Evolutionary conservation across 179 eudicot genomes (phyloP).

Genomic region (Beta lomatogona): DNA sequence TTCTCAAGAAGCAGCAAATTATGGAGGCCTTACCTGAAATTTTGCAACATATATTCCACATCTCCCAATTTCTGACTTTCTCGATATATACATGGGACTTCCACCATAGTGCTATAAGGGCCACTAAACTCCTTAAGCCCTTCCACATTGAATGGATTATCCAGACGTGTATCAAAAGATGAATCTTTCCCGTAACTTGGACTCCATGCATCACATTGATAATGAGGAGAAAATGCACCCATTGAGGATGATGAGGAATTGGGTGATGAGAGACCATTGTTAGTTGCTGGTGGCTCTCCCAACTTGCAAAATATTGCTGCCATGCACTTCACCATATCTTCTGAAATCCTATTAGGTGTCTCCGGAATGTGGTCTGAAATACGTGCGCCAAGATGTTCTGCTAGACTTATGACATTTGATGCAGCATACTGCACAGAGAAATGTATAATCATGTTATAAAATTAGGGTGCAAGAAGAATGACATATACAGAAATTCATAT

Average conservation of each 20-base stretch:
- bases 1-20: not conserved
- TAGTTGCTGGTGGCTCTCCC: constrained; percentile 67
- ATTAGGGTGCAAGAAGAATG: not conserved
- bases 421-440: constrained; percentile 61
- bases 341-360: constrained; percentile 83
- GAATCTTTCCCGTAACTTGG: constrained; percentile 74
- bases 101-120: constrained; percentile 94
- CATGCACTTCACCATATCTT: constrained; percentile 91
- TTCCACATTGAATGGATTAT: constrained; percentile 89
- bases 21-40: constrained; percentile 55
- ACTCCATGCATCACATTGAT: constrained; percentile 76
- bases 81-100: constrained; percentile 70
- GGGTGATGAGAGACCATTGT: constrained; percentile 76
- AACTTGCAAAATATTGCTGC: constrained; percentile 78
- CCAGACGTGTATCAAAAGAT: constrained; percentile 72
- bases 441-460: not conserved
- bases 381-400: constrained; percentile 96
- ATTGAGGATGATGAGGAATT: constrained; percentile 71
- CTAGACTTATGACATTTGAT: constrained; percentile 74
- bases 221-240: constrained; percentile 78
- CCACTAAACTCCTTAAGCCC: constrained; percentile 98
- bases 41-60: constrained; percentile 67
- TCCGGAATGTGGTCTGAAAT: constrained; percentile 80
- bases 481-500: no score
- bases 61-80: constrained; percentile 75